Conservation (phyloP, 169 alveolate species). For the Cystoisospora suis region DNA sequence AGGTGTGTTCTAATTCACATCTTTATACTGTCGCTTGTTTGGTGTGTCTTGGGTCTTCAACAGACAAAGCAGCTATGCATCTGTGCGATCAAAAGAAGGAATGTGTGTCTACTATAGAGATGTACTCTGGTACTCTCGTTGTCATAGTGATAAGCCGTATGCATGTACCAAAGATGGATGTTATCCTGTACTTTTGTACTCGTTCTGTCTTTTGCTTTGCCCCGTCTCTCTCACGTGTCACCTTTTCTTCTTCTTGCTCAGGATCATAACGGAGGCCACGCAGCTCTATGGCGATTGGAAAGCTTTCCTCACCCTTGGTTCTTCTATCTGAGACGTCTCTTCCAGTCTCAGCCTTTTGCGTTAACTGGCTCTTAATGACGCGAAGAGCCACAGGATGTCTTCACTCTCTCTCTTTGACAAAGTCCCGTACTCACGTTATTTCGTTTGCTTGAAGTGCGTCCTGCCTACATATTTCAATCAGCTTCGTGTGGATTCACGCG, state of each 20-base stretch:
- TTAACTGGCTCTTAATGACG: not conserved
- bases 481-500: not conserved
- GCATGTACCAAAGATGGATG: no score
- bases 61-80: no score
- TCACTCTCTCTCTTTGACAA: no score
- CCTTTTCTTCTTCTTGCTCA: not conserved
- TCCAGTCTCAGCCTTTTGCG: conserved; percentile 13
- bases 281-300: not conserved
- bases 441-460: no score
- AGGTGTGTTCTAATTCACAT: no score
- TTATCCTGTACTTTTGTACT: not conserved
- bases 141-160: no score
- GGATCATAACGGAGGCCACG: conserved; percentile 5
- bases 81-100: no score
- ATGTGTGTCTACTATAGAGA: no score
- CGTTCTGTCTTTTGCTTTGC: not conserved
- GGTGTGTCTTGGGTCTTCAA: no score
- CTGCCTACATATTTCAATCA: not conserved
- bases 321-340: not conserved
- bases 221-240: not conserved
- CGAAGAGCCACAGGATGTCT: not conserved
- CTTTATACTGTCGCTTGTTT: no score
- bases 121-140: no score
- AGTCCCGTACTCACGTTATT: no score
- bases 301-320: not conserved